Evolutionary conservation across 2,329 filamentous ascomycete genomes (phyloP).

Genomic region (Aspergillus quadrilineatus): DNA sequence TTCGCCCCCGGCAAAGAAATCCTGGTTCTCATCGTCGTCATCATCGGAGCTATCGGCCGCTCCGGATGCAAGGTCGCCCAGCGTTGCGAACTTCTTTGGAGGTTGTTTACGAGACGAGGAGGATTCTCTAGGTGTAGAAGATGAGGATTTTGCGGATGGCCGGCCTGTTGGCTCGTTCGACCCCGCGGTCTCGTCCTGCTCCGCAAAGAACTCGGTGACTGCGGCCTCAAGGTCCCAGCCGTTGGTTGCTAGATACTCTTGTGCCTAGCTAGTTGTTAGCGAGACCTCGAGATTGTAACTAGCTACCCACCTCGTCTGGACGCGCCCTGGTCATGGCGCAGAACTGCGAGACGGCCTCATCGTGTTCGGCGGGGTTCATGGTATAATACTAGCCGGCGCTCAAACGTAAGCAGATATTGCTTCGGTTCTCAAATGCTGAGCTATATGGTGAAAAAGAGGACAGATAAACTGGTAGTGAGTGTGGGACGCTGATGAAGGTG

Average conservation of each 20-base stretch:
- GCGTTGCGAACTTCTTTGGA: conserved; percentile 49
- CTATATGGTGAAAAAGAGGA: neutral
- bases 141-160: conserved; percentile 29
- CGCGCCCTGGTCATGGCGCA: conserved; percentile 56
- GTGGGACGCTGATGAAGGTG: neutral
- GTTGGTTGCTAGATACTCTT: conserved; percentile 63
- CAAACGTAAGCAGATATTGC: neutral
- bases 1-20: conserved; percentile 65
- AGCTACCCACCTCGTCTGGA: conserved; percentile 47
- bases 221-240: conserved; percentile 67
- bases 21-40: conserved; percentile 53
- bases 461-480: neutral
- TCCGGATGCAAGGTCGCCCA: conserved; percentile 45
- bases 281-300: neutral
- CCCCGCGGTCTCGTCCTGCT: conserved; percentile 42
- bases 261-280: conserved; percentile 52
- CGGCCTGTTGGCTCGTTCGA: conserved; percentile 33
- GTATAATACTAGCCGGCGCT: neutral
- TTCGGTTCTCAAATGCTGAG: neutral
- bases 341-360: conserved; percentile 53
- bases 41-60: conserved; percentile 49
- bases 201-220: conserved; percentile 60
- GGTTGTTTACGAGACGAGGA: conserved; percentile 31
- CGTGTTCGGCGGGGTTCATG: conserved; percentile 37
- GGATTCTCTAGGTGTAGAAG: conserved; percentile 31